Base-by-base conservation (phyloP, 2,329 filamentous ascomycete genomes). In the Tolypocladium capitatum region DNA sequence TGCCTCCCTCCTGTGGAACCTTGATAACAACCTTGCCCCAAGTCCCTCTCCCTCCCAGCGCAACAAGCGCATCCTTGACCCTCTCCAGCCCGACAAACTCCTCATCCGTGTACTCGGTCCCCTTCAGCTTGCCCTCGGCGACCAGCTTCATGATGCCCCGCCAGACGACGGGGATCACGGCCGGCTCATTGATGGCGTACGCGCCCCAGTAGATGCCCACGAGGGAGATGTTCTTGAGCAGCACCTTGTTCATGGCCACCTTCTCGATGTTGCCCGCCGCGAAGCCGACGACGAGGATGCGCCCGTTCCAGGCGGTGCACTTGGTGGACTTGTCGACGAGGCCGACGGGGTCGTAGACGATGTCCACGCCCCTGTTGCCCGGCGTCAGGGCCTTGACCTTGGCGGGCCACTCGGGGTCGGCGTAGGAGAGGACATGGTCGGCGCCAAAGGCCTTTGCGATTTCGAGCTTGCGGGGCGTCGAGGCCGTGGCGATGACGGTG, bases 11-110 rank as follows among this genome's bases (percentile, higher is more conserved):
- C 56, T 89, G 85, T 1, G 84, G 81, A 38, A 97, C 73, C 67
- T 87, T 87, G 20, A 96, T 83, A 1, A 96, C 87, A 1, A 97
- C 91, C 74, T 97, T 97, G 0, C 91, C 91, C 91, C 91, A 97
- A 1, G 89, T 95, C 45, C 84, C 86, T 50, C 91, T 74, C 1
- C 80, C 79, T 1, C 87, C 90, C 48, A 97, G 67, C 2, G 85
- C 85, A 57, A 83, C 73, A 58, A 97, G 64, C 1, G 90, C 90
- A 51, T 77, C 78, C 0, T 84, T 83, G 28, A 96, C 76, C 49
- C 74, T 82, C 57, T 94, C 88, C 47, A 97, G 66, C 0, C 91
- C 91, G 14, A 85, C 79, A 66, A 89, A 96, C 58, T 84, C 80
- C 64, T 81, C 78, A 60, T 94, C 89, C 2, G 77, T 81, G 61